phyloP scores from a whole-genome alignment of 1,284 basidiomycete species.

The Schizophyllum commune region DNA sequence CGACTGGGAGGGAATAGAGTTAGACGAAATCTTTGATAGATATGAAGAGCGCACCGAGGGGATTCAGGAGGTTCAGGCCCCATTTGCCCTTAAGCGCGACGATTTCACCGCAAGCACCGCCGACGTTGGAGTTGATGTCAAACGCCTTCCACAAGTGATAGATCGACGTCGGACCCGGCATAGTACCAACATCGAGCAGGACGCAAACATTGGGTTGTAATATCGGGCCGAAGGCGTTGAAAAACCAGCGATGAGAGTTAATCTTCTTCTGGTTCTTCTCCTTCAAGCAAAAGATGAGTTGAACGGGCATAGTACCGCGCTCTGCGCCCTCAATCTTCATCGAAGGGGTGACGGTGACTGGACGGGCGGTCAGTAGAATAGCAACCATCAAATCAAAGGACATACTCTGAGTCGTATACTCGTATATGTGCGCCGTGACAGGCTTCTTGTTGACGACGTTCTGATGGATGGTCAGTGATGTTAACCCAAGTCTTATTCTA shows the following conservation, averaged over 20 bases:
- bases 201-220: slow-evolving; percentile 88
- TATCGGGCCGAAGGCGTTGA: slow-evolving; percentile 79
- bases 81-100: slow-evolving; percentile 86
- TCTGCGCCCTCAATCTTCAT: slow-evolving; percentile 81
- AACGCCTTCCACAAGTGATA: slow-evolving; percentile 98
- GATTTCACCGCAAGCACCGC: slow-evolving; percentile 96
- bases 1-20: slow-evolving; percentile 32
- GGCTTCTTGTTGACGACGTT: slow-evolving; percentile 81
- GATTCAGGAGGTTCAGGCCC: slow-evolving; percentile 44
- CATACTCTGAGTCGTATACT: slow-evolving; percentile 91
- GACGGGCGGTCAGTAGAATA: slow-evolving; percentile 17
- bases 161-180: slow-evolving; percentile 83
- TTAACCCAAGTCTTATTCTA: no score
- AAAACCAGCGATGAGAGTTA: slow-evolving; percentile 92
- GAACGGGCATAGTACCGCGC: slow-evolving; percentile 78
- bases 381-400: no score
- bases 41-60: slow-evolving; percentile 22
- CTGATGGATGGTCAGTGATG: no score
- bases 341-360: slow-evolving; percentile 76
- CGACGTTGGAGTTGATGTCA: slow-evolving; percentile 92
- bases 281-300: slow-evolving; percentile 92
- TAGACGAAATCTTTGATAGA: slow-evolving; percentile 2
- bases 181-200: slow-evolving; percentile 91
- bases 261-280: slow-evolving; percentile 92
- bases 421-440: slow-evolving; percentile 91